Conservation (phyloP, 169 alveolate genomes). For the Eimeria maxima region DNA sequence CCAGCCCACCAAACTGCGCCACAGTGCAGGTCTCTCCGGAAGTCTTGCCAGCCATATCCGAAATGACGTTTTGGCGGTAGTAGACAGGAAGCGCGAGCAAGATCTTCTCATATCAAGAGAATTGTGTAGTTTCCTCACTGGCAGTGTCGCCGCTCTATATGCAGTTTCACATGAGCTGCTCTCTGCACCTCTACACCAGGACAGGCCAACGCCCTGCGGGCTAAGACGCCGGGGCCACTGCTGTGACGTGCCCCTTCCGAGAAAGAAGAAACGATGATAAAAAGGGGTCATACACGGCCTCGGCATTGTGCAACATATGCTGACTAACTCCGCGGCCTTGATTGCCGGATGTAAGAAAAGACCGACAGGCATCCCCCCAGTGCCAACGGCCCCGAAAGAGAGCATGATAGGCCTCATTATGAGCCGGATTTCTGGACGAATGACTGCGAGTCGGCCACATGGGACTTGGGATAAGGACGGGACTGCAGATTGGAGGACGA, state of each 20-base stretch:
- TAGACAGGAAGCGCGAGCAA: background rate
- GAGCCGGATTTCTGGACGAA: background rate
- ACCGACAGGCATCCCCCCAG: background rate
- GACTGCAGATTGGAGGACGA: background rate
- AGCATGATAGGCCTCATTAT: background rate
- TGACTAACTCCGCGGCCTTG: background rate
- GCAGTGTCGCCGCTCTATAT: no score
- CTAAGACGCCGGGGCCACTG: background rate
- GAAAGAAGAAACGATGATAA: background rate
- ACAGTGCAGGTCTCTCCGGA: background rate
- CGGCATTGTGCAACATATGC: background rate
- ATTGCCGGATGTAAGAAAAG: background rate
- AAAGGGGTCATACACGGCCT: background rate
- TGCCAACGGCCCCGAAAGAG: background rate
- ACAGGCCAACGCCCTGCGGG: background rate
- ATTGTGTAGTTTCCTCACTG: background rate
- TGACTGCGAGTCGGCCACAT: background rate
- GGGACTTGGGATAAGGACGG: no score
- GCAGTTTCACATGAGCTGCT: background rate
- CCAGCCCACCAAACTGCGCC: constrained; percentile 4
- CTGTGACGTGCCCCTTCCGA: background rate
- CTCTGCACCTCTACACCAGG: background rate
- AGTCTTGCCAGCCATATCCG: constrained; percentile 51
- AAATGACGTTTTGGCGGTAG: background rate
- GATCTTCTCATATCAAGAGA: background rate